phyloP scores from a whole-genome alignment of 2,329 filamentous ascomycete genomes.

The Pseudogymnoascus sp. region DNA sequence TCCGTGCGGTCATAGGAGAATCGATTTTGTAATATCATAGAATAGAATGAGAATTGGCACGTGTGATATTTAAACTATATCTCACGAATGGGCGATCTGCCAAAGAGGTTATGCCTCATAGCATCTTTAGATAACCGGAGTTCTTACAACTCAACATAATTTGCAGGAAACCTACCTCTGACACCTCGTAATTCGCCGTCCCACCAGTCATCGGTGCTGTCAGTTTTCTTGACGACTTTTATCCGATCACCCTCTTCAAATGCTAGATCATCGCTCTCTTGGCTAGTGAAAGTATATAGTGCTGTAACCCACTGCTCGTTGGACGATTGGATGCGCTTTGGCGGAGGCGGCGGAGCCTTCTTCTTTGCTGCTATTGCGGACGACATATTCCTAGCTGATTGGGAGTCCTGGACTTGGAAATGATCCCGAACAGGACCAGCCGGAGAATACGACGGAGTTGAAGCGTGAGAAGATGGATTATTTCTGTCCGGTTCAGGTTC shows the following conservation, averaged over 20 bases:
- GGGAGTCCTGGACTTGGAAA: constrained; percentile 17
- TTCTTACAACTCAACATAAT: constrained; percentile 43
- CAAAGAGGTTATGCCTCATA: neutral
- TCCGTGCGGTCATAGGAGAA: neutral
- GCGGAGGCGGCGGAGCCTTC: constrained; percentile 66
- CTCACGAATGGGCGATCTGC: neutral
- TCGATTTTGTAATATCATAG: neutral
- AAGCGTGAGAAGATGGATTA: neutral
- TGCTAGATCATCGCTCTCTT: constrained; percentile 60
- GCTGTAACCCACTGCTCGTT: constrained; percentile 56
- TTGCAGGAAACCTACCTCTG: constrained; percentile 71
- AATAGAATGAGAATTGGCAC: neutral
- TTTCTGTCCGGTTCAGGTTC: neutral
- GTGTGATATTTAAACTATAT: neutral
- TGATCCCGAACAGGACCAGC: constrained; percentile 23
- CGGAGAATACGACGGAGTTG: constrained; percentile 18
- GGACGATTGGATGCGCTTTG: constrained; percentile 46
- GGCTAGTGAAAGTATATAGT: constrained; percentile 65
- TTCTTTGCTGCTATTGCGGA: constrained; percentile 47
- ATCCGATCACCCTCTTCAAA: constrained; percentile 75
- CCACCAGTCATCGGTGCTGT: constrained; percentile 82
- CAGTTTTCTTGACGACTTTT: constrained; percentile 67
- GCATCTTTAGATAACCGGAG: neutral
- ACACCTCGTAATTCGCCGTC: constrained; percentile 64
- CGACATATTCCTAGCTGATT: neutral